A percentile compares a stretch with the other conserved stretches of the same genome.
These are phyloP conservation scores for Lactarius sanguifluus DNA, from an alignment of 768 basidiomycete species.

Conservation along the genomic window DNA sequence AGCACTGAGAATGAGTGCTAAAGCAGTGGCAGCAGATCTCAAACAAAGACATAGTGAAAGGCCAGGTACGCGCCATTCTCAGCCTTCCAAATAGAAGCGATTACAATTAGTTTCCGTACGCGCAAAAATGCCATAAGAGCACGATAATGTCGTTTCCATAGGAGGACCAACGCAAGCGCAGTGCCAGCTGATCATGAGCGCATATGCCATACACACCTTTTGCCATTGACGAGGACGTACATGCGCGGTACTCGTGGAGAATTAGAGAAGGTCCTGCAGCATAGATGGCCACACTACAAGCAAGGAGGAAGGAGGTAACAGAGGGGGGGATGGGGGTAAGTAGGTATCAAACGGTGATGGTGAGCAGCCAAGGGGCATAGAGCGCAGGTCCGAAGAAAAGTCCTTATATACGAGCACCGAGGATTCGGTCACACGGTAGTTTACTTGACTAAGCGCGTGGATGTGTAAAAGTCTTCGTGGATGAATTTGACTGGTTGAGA, in stretches of 20 bases:
- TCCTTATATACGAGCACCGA: background rate
- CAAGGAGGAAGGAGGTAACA: background rate
- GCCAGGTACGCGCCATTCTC: no score
- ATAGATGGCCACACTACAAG: background rate
- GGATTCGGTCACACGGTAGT: background rate
- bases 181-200: background rate
- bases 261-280: background rate
- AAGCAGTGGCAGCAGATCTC: background rate
- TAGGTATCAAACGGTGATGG: background rate
- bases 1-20: background rate
- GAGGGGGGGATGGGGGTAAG: background rate
- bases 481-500: background rate
- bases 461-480: background rate
- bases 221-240: background rate
- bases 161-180: no score
- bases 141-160: background rate
- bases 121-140: background rate
- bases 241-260: background rate
- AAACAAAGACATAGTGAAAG: no score
- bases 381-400: background rate
- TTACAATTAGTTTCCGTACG: no score
- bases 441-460: background rate
- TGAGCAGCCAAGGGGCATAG: slow-evolving; percentile 4
- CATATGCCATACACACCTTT: background rate
- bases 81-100: no score